Base-by-base conservation (phyloP, 352 stramenopile genomes). In the Globisporangium yorkense region DNA sequence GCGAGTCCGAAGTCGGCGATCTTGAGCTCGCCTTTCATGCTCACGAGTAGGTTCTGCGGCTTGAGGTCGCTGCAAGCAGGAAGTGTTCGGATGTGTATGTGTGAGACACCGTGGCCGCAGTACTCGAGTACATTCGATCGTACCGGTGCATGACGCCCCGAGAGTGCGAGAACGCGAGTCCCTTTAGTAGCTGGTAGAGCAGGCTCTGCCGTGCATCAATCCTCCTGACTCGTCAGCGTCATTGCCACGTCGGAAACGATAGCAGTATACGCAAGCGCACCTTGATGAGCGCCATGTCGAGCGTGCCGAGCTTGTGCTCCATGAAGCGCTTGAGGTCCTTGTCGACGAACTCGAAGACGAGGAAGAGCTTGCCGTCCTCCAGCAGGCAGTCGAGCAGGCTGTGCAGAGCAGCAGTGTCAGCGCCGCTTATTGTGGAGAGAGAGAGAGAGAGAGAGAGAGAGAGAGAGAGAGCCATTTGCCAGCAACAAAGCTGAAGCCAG, bases 331-430 rank as follows among this genome's bases (percentile, higher is more conserved):
- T 99, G 29, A 99, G 80, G 71, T 99, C 97, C 49, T 97, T 92
- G 69, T 99, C 97, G 59, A 99, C 94, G 64, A 99, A 99, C 85
- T 99, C 97, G 67, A 99, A 99, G 5, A 99, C 96, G 35, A 99
- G 84, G 70, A 99, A 99, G 35, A 99, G 90, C 64, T 97, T 97
- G 50, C 90, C 89, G 29, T 96, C 82, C 52, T 94, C 92, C 77
- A 98, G 94, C 27, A 98, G 84, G 47, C 98, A 98, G 72, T 99
- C 93, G 13, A 97, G 67, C 46, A 99, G 70, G 20, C 82, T 91
- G 61, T 21, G 37, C 12, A 27, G 45, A 5, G 16, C 29, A 40
- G 35, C 35, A 43, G 16, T 37, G 47, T 52, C 20, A 29, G 47
- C 29, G 16, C 21, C 3, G 24, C 24, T 27, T 27, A 27, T 27